Evolutionary conservation across 1,284 basidiomycete species (phyloP), one percentile per base, ranked within the genome.

Genomic region (Coriolopsis trogii): DNA sequence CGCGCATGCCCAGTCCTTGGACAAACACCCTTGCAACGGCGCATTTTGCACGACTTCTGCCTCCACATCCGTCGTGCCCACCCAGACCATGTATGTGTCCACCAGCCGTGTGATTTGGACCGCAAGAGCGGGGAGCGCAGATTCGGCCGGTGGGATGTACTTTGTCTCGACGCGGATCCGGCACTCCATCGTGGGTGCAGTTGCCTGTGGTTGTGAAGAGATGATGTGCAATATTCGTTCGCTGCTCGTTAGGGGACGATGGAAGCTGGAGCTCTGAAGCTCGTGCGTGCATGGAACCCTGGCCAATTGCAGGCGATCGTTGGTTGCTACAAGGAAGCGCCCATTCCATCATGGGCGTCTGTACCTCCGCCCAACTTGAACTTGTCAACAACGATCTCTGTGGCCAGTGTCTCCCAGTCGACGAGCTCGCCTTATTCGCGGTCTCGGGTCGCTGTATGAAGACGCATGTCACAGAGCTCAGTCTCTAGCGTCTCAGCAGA

Each of bases 71-170:
- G 80, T 84, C 6, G 74, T 74, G 2, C 91, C 90, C 36, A 89
- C 75, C 91, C 91, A 94, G 39, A 94, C 66, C 83, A 94, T 87
- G 66, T 88, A 90, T 45, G 90, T 89, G 62, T 83, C 81, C 28
- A 81, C 79, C 31, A 93, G 70, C 37, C 73, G 74, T 37, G 85
- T 92, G 50, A 89, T 75, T 60, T 91, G 87, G 51, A 93, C 71
- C 8, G 76, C 81, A 52, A 93, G 77, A 34, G 80, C 75, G 3
- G 88, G 88, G 29, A 80, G 64, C 15, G 73, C 72, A 40, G 71
- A 66, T 51, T 80, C 77, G 20, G 72, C 61, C 4, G 82, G 66
- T 16, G 73, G 63, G 43, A 86, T 63, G 58, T 78, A 78, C 51
- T 65, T 72, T 30, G 77, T 78, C 41, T 71, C 63, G 47, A 81